Conservation (phyloP, 805 yeast species). For the Saccharomyces jurei region DNA sequence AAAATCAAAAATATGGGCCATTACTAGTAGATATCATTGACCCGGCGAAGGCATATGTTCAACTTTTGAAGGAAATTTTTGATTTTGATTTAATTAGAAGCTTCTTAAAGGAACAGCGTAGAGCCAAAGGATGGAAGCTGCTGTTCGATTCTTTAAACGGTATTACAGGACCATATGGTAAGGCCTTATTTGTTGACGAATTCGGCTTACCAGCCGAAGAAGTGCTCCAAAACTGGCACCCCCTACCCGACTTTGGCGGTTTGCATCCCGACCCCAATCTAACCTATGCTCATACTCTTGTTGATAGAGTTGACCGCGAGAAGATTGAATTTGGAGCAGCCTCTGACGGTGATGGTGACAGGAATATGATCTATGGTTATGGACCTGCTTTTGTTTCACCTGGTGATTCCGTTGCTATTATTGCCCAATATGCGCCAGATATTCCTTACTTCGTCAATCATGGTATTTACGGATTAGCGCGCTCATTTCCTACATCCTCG, state of each 20-base stretch:
- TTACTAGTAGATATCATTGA: slow-evolving; percentile 76
- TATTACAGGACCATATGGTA: slow-evolving; percentile 94
- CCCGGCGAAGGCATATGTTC: slow-evolving; percentile 69
- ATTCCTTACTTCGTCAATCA: slow-evolving; percentile 87
- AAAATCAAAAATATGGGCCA: slow-evolving; percentile 40
- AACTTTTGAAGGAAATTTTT: slow-evolving; percentile 73
- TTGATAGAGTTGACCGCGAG: slow-evolving; percentile 73
- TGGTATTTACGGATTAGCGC: slow-evolving; percentile 87
- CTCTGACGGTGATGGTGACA: slow-evolving; percentile 98
- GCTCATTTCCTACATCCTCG: slow-evolving; percentile 95
- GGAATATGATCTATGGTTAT: slow-evolving; percentile 97
- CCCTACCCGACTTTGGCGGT: slow-evolving; percentile 92
- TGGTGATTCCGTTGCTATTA: slow-evolving; percentile 96
- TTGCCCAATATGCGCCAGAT: slow-evolving; percentile 82
- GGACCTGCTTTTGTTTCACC: slow-evolving; percentile 87
- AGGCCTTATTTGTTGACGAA: slow-evolving; percentile 73
- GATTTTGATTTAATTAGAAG: slow-evolving; percentile 74
- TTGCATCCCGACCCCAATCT: slow-evolving; percentile 96
- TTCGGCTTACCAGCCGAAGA: slow-evolving; percentile 60
- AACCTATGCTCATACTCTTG: slow-evolving; percentile 86
- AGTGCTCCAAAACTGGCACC: slow-evolving; percentile 69
- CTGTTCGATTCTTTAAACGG: slow-evolving; percentile 90
- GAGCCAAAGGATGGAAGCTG: slow-evolving; percentile 54
- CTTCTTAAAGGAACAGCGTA: slow-evolving; percentile 47
- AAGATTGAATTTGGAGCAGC: slow-evolving; percentile 93